Percentiles rank a stretch among this genome's conserved stretches.
phyloP scores from a whole-genome alignment of 192 early-diverging fungal species.

The Linnemannia elongata region DNA sequence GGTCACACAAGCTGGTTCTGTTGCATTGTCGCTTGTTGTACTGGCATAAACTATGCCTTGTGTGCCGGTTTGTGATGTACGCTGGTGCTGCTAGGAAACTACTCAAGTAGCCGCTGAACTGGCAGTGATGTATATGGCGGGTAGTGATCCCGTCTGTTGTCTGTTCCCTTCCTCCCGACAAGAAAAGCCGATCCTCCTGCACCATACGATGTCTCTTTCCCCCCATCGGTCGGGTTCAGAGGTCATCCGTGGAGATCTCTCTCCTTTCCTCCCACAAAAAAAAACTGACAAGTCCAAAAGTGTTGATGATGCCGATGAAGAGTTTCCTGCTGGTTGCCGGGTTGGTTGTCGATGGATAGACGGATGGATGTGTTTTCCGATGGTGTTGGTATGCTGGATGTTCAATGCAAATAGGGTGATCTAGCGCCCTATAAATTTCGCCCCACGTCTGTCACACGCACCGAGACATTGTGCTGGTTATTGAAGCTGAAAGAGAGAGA shows the following conservation, averaged over 20 bases:
- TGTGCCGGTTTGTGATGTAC: background rate
- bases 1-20: too few species aligned
- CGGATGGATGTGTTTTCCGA: conserved; percentile 10
- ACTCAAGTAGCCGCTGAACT: background rate
- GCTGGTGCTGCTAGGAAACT: background rate
- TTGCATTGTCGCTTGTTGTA: too few species aligned
- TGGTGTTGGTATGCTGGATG: background rate
- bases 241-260: background rate
- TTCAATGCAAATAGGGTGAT: background rate
- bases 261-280: background rate
- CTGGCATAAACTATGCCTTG: too few species aligned
- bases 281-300: background rate
- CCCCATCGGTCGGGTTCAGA: background rate
- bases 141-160: background rate
- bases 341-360: conserved; percentile 19
- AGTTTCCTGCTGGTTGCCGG: background rate
- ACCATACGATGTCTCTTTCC: background rate
- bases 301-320: background rate
- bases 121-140: background rate
- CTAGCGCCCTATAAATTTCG: background rate
- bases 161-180: background rate
- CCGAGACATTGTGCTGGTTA: conserved; percentile 53
- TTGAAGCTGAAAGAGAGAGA: conserved; percentile 42
- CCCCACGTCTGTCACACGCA: conserved; percentile 25
- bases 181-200: background rate